Conservation (phyloP, 2,329 filamentous ascomycete genomes). For the Chaetomiaceae sp. region DNA sequence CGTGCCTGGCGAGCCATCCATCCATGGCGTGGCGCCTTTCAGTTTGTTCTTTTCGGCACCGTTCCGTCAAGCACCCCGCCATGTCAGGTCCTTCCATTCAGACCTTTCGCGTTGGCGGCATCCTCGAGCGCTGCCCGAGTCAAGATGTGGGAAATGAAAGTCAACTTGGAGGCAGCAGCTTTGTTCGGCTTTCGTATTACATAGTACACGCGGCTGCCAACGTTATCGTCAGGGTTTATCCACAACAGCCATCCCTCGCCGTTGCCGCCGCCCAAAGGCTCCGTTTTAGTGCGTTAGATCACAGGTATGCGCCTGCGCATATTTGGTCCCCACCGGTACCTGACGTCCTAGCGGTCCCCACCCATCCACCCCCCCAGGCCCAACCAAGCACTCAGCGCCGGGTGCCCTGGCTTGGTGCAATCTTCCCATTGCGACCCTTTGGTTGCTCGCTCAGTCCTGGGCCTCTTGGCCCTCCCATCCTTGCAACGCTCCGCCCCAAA, state of each 20-base stretch:
- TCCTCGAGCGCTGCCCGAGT: no score
- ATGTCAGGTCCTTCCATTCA: no score
- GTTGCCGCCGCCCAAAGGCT: neutral
- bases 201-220: no score
- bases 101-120: no score
- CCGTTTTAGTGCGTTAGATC: constrained; percentile 11
- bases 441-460: constrained; percentile 4
- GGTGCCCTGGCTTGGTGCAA: constrained; percentile 23
- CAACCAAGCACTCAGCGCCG: constrained; percentile 14
- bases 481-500: constrained; percentile 27
- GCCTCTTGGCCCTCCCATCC: constrained; percentile 18
- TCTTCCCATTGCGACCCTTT: constrained; percentile 22
- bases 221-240: no score
- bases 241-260: neutral
- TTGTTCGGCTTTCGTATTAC: no score
- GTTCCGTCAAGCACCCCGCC: no score
- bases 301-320: neutral
- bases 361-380: constrained; percentile 1
- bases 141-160: no score
- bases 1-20: neutral
- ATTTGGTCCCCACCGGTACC: neutral
- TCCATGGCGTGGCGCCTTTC: no score
- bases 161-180: no score
- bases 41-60: no score
- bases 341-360: constrained; percentile 1